Evolutionary conservation across 306 rosid genomes (phyloP).

Genomic region (Boehmeria nivea): DNA sequence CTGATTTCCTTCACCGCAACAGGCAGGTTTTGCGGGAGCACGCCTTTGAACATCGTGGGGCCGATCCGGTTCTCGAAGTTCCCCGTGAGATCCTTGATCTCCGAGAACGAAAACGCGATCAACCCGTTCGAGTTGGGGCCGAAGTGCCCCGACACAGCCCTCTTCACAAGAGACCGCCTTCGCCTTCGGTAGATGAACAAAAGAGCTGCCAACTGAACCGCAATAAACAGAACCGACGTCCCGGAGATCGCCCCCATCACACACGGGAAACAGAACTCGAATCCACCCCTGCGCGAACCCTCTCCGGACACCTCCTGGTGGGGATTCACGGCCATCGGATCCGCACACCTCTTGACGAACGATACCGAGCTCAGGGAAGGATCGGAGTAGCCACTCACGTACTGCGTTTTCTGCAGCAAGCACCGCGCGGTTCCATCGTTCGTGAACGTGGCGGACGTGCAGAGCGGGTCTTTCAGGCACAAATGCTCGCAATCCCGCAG

Average conservation of each 20-base stretch:
- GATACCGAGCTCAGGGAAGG: constrained; percentile 58
- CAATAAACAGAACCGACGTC: constrained; percentile 34
- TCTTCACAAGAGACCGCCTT: constrained; percentile 29
- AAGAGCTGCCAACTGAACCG: constrained; percentile 52
- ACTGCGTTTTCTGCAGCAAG: constrained; percentile 44
- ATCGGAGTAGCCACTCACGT: constrained; percentile 57
- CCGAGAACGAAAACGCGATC: constrained; percentile 46
- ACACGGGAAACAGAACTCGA: constrained; percentile 44
- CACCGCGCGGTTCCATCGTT: constrained; percentile 66
- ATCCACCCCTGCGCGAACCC: constrained; percentile 12
- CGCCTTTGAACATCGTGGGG: constrained; percentile 56
- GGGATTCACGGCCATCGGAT: constrained; percentile 66
- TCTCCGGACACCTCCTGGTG: neutral
- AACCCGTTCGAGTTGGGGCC: constrained; percentile 45
- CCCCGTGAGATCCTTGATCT: constrained; percentile 51
- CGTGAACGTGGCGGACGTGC: constrained; percentile 59
- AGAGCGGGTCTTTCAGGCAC: constrained; percentile 46
- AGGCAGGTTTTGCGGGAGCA: constrained; percentile 34
- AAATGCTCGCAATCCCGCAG: constrained; percentile 48
- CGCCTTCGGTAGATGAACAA: constrained; percentile 46
- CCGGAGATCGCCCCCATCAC: constrained; percentile 56
- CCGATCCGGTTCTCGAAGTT: constrained; percentile 55
- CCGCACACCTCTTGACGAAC: constrained; percentile 60
- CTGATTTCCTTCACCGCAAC: constrained; percentile 51
- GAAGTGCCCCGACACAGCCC: constrained; percentile 28